A percentile compares a stretch with the other conserved stretches of the same genome.
Evolutionary conservation across 345 rosid genomes (phyloP).

Genomic region (Gossypium thurberi): DNA sequence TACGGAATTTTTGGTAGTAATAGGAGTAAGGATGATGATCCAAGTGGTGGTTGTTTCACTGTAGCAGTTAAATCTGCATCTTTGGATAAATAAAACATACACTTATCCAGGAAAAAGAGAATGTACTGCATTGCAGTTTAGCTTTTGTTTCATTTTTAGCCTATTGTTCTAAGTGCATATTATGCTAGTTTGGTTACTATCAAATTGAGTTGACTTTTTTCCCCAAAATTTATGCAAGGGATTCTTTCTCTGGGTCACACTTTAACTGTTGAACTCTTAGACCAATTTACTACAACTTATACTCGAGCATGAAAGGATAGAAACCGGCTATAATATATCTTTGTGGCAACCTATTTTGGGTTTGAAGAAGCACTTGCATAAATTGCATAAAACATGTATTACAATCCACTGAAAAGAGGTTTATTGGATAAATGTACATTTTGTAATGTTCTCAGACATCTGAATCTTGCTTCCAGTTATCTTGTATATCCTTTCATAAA

Average conservation of each 20-base stretch:
- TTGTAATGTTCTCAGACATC: background rate
- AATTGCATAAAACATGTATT: slow-evolving; percentile 5
- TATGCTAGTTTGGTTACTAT: background rate
- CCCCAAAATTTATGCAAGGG: background rate
- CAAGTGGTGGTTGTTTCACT: too few relatives aligned
- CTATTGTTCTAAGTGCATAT: background rate
- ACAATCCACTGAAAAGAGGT: background rate
- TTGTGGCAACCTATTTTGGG: background rate
- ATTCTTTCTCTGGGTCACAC: background rate
- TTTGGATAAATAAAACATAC: too few relatives aligned
- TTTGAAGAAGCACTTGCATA: background rate
- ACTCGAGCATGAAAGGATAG: background rate
- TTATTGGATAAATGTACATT: background rate
- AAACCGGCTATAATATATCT: background rate
- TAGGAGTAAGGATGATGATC: too few relatives aligned
- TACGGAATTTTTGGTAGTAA: too few relatives aligned
- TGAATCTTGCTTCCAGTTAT: background rate
- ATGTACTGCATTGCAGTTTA: background rate
- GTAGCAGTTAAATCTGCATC: too few relatives aligned
- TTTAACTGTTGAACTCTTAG: background rate
- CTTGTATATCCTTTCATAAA: background rate
- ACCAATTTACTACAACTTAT: background rate
- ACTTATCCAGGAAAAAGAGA: background rate
- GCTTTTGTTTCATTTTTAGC: background rate
- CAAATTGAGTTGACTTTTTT: background rate